A percentile compares a stretch with the other conserved stretches of the same genome.
Evolutionary conservation across 2,329 filamentous ascomycete species (phyloP).

Genomic region (Trichoderma sp.): DNA sequence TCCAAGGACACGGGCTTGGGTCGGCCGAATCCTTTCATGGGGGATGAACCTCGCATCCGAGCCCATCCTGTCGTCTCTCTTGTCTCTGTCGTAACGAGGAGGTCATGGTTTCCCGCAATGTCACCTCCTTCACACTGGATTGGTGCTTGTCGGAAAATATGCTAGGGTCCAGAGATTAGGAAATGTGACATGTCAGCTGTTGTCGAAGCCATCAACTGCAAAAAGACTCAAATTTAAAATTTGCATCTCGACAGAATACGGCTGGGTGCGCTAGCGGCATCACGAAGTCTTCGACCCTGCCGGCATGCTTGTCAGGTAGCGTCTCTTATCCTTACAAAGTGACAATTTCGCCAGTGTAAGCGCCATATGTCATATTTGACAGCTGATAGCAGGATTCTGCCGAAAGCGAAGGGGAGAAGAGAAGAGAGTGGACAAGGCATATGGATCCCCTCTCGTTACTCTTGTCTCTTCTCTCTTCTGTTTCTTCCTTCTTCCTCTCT

Average conservation of each 20-base stretch:
- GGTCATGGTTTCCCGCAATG: neutral
- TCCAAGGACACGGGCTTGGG: slow-evolving; percentile 36
- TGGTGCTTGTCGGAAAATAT: neutral
- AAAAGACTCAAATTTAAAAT: slow-evolving; percentile 7
- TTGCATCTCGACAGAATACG: slow-evolving; percentile 12
- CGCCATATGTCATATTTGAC: slow-evolving; percentile 4
- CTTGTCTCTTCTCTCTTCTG: neutral
- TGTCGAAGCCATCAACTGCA: neutral
- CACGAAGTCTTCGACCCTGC: neutral
- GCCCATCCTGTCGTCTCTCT: neutral
- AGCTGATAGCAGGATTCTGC: neutral
- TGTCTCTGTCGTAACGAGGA: neutral
- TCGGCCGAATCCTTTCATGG: slow-evolving; percentile 26
- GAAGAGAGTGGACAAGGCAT: neutral
- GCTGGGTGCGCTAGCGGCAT: neutral
- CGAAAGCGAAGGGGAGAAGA: neutral
- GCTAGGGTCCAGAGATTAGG: neutral
- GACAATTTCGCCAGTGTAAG: neutral
- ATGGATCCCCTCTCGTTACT: neutral
- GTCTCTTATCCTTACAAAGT: neutral
- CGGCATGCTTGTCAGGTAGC: neutral
- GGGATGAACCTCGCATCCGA: slow-evolving; percentile 14
- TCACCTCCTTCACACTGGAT: neutral
- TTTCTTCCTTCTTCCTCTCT: neutral
- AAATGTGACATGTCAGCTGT: slow-evolving; percentile 15